Base-by-base conservation (phyloP, 2,329 filamentous ascomycete genomes). In the Thielaviopsis populi region DNA sequence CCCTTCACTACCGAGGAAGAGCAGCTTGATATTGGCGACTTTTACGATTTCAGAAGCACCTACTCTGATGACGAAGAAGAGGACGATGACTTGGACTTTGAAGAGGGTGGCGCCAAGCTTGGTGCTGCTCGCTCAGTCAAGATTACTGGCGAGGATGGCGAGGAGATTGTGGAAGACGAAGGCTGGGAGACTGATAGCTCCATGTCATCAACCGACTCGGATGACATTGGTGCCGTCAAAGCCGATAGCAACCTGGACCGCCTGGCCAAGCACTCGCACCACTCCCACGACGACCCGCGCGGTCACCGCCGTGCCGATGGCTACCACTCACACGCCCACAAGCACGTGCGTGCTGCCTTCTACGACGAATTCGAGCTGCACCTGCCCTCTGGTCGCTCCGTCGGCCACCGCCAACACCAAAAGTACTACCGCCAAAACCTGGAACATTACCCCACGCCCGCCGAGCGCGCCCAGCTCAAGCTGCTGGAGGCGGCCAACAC, bases 111-210 rank as follows among this genome's bases (percentile, higher is more conserved):
- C 15, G 85, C 87, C 66, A 92, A 88, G 73, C 78, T 91, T 11
- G 86, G 86, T 7, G 80, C 79, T 17, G 81, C 79, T 70, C 81
- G 86, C 46, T 72, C 75, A 5, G 73, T 77, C 42, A 82, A 80
- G 71, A 72, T 78, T 4, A 78, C 78, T 46, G 79, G 78, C 56
- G 75, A 77, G 56, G 73, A 83, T 64, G 80, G 77, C 13, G 77
- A 75, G 63, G 74, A 74, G 41, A 72, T 76, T 61, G 78, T 76
- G 53, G 78, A 80, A 13, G 84, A 86, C 5, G 90, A 92, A 53
- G 91, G 89, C 54, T 97, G 94, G 92, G 94, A 99, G 75, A 96
- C 91, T 0, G 94, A 97, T 72, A 91, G 87, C 68, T 91, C 88
- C 10, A 86, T 82, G n/a, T 96, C 91, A 1, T 95, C 90, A 11